phyloP scores from a whole-genome alignment of 352 stramenopile genomes.

The Phytopythium montanum region DNA sequence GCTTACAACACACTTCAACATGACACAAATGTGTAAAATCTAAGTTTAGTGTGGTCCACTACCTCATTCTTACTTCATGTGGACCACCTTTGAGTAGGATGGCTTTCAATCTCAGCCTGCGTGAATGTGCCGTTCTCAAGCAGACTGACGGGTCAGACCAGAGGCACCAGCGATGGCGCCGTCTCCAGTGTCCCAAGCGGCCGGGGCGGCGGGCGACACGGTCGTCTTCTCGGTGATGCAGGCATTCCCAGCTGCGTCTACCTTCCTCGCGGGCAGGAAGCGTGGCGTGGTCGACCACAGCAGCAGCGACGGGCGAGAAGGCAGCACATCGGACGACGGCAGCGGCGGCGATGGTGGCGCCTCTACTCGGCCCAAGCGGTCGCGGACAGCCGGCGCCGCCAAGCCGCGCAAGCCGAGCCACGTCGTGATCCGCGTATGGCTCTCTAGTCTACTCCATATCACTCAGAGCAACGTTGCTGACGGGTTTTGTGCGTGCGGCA shows the following conservation, averaged over 20 bases:
- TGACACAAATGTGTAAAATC: too few relatives aligned
- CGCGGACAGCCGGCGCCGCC: conserved; percentile 6
- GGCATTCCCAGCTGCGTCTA: not conserved
- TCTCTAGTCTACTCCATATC: not conserved
- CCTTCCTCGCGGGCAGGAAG: not conserved
- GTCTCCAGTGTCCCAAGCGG: too few relatives aligned
- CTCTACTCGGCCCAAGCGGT: conserved; percentile 11
- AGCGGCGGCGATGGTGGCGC: not conserved
- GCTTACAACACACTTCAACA: too few relatives aligned
- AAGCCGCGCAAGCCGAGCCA: conserved; percentile 23
- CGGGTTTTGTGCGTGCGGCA: conserved; percentile 5
- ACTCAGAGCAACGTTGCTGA: not conserved
- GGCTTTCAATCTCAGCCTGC: too few relatives aligned
- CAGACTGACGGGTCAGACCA: too few relatives aligned
- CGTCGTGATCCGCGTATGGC: conserved; percentile 16
- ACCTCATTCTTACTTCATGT: too few relatives aligned
- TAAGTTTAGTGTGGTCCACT: too few relatives aligned
- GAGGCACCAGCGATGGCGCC: too few relatives aligned
- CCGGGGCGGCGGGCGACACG: not conserved
- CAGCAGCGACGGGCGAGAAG: not conserved
- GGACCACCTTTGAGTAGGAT: too few relatives aligned
- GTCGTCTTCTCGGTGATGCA: conserved; percentile 1
- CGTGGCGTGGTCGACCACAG: not conserved
- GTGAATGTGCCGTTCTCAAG: too few relatives aligned
- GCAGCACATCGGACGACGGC: conserved; percentile 10